Conservation (phyloP, 345 rosid genomes). For the Carallia pectinifolia region DNA sequence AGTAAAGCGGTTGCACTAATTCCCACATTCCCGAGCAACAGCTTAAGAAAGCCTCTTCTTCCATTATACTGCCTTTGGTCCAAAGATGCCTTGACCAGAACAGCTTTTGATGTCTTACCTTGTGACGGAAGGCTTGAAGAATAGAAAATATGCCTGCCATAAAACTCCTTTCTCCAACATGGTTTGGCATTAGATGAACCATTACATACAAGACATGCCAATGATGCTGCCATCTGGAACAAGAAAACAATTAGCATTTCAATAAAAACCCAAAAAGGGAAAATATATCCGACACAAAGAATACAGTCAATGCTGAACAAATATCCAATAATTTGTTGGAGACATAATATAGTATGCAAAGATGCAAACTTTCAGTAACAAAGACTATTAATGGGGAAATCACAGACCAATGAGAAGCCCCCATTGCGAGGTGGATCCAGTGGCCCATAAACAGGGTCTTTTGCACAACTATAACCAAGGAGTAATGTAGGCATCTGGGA, state of each 20-base stretch:
- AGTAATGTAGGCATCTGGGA: too few species aligned
- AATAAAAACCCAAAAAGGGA: background rate
- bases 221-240: constrained; percentile 70
- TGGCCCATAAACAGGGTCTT: too few species aligned
- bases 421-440: too few species aligned
- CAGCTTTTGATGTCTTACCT: constrained; percentile 38
- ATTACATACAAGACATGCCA: constrained; percentile 69
- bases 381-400: too few species aligned
- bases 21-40: constrained; percentile 68
- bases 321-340: background rate
- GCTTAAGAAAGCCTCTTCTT: constrained; percentile 71
- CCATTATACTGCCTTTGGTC: constrained; percentile 46
- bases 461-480: too few species aligned
- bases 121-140: constrained; percentile 30
- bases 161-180: constrained; percentile 36
- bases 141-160: constrained; percentile 34
- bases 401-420: too few species aligned
- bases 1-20: constrained; percentile 53
- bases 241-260: background rate
- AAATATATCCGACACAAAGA: background rate
- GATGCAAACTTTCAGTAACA: too few species aligned
- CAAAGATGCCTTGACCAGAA: constrained; percentile 49
- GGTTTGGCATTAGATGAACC: constrained; percentile 44
- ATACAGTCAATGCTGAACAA: background rate
- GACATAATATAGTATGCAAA: background rate